A percentile compares a stretch with the other conserved stretches of the same genome.
phyloP scores from a whole-genome alignment of 441 rosid species.

The Corymbia citriodora region DNA sequence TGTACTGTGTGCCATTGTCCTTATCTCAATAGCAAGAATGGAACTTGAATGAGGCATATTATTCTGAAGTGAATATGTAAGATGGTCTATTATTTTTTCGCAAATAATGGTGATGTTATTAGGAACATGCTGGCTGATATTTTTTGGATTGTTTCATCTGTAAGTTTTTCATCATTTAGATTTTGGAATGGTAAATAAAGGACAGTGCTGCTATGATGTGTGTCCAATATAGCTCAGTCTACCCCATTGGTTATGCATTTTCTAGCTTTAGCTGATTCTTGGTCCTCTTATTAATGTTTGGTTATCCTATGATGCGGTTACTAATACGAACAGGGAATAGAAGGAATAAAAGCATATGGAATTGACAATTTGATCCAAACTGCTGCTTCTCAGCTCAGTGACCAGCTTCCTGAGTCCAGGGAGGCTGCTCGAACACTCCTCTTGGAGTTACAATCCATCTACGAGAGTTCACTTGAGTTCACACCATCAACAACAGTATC shows the following conservation, averaged over 20 bases:
- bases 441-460: constrained; percentile 67
- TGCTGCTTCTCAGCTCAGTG: constrained; percentile 86
- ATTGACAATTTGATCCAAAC: constrained; percentile 71
- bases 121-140: neutral
- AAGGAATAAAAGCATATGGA: constrained; percentile 77
- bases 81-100: neutral
- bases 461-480: constrained; percentile 39
- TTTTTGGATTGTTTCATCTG: neutral
- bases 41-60: neutral
- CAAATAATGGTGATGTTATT: neutral
- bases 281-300: neutral
- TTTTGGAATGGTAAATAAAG: neutral
- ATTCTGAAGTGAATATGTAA: neutral
- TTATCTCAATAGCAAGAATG: neutral
- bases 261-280: neutral
- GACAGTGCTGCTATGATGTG: neutral
- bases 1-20: neutral
- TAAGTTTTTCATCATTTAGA: neutral
- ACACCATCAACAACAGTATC: constrained; percentile 21
- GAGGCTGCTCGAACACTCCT: constrained; percentile 93
- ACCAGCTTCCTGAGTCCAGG: constrained; percentile 90
- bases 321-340: constrained; percentile 53
- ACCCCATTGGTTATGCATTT: neutral
- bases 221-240: neutral
- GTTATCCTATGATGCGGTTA: neutral